Percentiles rank a stretch among this genome's conserved stretches.
phyloP scores from a whole-genome alignment of 1,139 yeast species.

The Scheffersomyces lignicola region DNA sequence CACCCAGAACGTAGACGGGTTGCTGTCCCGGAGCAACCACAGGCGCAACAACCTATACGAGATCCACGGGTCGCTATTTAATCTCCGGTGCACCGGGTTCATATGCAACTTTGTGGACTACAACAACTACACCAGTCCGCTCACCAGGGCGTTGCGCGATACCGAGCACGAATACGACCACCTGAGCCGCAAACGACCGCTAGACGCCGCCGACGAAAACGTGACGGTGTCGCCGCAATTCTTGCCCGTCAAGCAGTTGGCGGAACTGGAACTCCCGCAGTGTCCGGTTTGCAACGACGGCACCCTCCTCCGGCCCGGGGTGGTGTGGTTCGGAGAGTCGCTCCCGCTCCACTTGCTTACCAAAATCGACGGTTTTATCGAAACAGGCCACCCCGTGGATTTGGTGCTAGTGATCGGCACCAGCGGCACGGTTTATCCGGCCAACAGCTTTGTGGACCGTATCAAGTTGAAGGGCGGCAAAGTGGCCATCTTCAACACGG shows the following conservation, averaged over 20 bases:
- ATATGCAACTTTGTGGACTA: constrained; percentile 61
- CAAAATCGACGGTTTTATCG: constrained; percentile 70
- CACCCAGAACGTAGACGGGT: constrained; percentile 83
- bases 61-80: constrained; percentile 78
- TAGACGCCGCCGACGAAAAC: constrained; percentile 8
- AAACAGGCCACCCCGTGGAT: constrained; percentile 54
- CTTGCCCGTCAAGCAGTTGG: constrained; percentile 47
- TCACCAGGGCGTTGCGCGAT: constrained; percentile 55
- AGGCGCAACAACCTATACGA: constrained; percentile 51
- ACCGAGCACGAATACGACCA: constrained; percentile 32
- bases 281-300: constrained; percentile 66
- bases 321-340: constrained; percentile 92
- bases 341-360: constrained; percentile 64
- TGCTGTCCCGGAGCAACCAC: constrained; percentile 67
- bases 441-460: constrained; percentile 84
- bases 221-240: constrained; percentile 41
- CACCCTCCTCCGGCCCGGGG: constrained; percentile 73
- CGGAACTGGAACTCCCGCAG: constrained; percentile 58
- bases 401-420: constrained; percentile 82
- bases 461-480: constrained; percentile 73
- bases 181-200: constrained; percentile 15
- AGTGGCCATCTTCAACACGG: constrained; percentile 81
- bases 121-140: constrained; percentile 57
- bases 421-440: constrained; percentile 85
- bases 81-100: constrained; percentile 72